These are phyloP conservation scores for Coffea canephora DNA, from an alignment of 257 asterid species.

Conservation along the genomic window DNA sequence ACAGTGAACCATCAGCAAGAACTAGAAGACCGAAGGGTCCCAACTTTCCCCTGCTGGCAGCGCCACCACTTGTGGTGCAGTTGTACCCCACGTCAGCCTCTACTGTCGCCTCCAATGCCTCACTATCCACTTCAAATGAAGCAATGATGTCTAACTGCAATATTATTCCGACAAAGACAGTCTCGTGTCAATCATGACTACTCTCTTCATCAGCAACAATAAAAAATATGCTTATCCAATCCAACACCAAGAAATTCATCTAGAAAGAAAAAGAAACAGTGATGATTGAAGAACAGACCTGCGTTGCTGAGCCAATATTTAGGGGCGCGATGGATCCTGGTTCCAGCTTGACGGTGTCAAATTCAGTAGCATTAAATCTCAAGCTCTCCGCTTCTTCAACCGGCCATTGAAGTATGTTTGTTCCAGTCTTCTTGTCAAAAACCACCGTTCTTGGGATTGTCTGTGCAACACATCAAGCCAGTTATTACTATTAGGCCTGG, in stretches of 20 bases:
- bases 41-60: slow-evolving; percentile 55
- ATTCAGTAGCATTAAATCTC: slow-evolving; percentile 45
- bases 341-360: slow-evolving; percentile 45
- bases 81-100: slow-evolving; percentile 37
- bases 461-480: slow-evolving; percentile 25
- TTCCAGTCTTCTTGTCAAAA: slow-evolving; percentile 56
- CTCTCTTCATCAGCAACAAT: not conserved
- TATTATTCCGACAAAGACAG: not conserved
- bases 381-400: slow-evolving; percentile 74
- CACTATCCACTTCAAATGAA: slow-evolving; percentile 50
- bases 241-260: too few relatives aligned
- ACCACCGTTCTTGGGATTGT: slow-evolving; percentile 71
- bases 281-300: slow-evolving; percentile 34
- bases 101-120: slow-evolving; percentile 21
- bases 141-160: slow-evolving; percentile 68
- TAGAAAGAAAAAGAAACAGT: too few relatives aligned
- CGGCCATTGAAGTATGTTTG: slow-evolving; percentile 79
- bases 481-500: not conserved
- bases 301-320: slow-evolving; percentile 45
- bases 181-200: not conserved
- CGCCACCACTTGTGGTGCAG: slow-evolving; percentile 71
- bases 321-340: slow-evolving; percentile 74
- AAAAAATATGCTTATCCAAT: too few relatives aligned
- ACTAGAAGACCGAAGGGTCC: slow-evolving; percentile 86
- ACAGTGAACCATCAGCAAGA: slow-evolving; percentile 46